phyloP scores from a whole-genome alignment of 2,329 filamentous ascomycete species.

The Rhynchosporium agropyri region DNA sequence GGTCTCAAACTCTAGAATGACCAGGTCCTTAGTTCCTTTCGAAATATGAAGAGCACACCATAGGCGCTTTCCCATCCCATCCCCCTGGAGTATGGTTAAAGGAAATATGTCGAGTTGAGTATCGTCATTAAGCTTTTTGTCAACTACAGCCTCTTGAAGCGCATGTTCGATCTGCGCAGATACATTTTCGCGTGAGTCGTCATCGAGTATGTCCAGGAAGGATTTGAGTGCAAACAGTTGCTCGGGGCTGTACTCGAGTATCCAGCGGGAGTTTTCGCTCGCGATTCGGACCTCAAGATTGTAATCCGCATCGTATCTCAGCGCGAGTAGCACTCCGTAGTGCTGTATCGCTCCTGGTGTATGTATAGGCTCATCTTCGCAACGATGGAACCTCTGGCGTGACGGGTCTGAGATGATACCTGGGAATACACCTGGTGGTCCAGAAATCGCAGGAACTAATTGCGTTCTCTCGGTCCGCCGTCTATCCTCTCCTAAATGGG shows the following conservation, averaged over 20 bases:
- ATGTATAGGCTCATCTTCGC: slow-evolving; percentile 38
- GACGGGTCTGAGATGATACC: slow-evolving; percentile 21
- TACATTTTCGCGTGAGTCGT: slow-evolving; percentile 29
- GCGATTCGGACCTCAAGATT: slow-evolving; percentile 35
- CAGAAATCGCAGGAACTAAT: slow-evolving; percentile 24
- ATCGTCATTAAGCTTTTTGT: slow-evolving; percentile 18
- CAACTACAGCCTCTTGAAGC: slow-evolving; percentile 15
- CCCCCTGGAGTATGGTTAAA: slow-evolving; percentile 20
- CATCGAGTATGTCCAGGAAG: slow-evolving; percentile 32
- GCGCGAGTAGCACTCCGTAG: slow-evolving; percentile 32
- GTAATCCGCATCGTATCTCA: slow-evolving; percentile 26
- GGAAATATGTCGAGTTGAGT: slow-evolving; percentile 33
- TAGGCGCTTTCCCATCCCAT: slow-evolving; percentile 23
- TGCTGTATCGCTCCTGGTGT: slow-evolving; percentile 36
- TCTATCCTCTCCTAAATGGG: slow-evolving; percentile 1
- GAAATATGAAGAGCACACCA: slow-evolving; percentile 37
- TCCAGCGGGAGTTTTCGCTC: slow-evolving; percentile 32
- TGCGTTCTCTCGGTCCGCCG: slow-evolving; percentile 19
- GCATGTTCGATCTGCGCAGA: slow-evolving; percentile 28
- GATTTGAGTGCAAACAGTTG: slow-evolving; percentile 31
- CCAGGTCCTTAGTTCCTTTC: slow-evolving; percentile 25
- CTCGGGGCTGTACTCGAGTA: slow-evolving; percentile 34
- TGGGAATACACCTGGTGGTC: slow-evolving; percentile 28
- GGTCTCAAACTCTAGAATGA: slow-evolving; percentile 36
- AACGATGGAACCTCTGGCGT: slow-evolving; percentile 26